phyloP scores from a whole-genome alignment of 257 asterid genomes.

The Solanum commersonii region DNA sequence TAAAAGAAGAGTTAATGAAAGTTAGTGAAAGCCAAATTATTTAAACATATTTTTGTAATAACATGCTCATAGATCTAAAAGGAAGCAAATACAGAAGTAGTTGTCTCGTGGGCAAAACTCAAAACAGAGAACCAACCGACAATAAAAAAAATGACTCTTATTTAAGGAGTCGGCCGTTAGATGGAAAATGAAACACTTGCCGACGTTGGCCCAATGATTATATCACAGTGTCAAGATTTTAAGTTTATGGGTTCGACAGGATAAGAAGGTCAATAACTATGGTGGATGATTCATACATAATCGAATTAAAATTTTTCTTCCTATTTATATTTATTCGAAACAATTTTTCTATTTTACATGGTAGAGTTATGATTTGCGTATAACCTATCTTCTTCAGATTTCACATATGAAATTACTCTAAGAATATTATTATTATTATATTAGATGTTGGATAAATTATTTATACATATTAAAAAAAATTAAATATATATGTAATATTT shows the following conservation, averaged over 20 bases:
- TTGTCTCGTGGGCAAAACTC: not conserved
- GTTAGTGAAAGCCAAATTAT: not conserved
- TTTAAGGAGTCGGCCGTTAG: not conserved
- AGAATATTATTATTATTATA: no score
- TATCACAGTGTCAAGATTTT: rapidly evolving
- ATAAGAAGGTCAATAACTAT: not conserved
- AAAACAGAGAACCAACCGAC: not conserved
- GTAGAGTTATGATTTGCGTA: not conserved
- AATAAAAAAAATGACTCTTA: not conserved
- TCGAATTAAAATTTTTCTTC: not conserved
- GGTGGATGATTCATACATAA: not conserved
- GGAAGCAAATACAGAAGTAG: not conserved
- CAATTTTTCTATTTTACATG: no score
- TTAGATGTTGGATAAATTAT: no score
- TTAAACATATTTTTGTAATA: not conserved
- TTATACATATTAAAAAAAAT: no score
- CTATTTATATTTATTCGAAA: no score
- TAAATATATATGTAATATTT: no score
- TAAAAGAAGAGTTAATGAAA: not conserved
- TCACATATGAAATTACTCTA: rapidly evolving
- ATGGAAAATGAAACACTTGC: not conserved
- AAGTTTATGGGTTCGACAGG: not conserved
- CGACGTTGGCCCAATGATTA: not conserved
- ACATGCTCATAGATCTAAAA: not conserved
- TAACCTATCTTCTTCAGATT: rapidly evolving